Percentiles rank a stretch among this genome's conserved stretches.
These are phyloP conservation scores for Aquilaria malaccensis DNA, from an alignment of 345 rosid genomes.

Conservation along the genomic window DNA sequence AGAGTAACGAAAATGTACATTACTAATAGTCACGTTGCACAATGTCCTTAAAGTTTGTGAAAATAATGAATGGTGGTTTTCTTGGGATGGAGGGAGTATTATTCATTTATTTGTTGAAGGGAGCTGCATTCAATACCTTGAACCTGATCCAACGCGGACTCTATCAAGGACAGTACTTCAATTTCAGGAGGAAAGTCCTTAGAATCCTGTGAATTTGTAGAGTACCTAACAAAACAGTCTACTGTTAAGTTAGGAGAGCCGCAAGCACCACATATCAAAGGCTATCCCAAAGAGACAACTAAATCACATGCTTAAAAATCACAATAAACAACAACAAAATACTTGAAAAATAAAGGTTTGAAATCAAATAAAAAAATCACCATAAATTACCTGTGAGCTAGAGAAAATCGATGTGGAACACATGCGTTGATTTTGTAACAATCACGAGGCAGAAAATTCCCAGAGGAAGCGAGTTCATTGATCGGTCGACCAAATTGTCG, in stretches of 20 bases:
- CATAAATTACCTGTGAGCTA: slow-evolving; percentile 29
- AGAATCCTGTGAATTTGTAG: slow-evolving; percentile 37
- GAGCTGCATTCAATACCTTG: slow-evolving; percentile 37
- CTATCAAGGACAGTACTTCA: slow-evolving; percentile 39
- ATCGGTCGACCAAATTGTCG: slow-evolving; percentile 12
- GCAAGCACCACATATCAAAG: slow-evolving; percentile 2
- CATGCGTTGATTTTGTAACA: slow-evolving; percentile 7
- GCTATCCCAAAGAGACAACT: not conserved
- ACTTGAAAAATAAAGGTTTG: not conserved
- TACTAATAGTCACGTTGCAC: too few relatives aligned
- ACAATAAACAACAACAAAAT: not conserved
- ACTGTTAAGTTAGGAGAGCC: slow-evolving; percentile 32
- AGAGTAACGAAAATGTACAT: not conserved
- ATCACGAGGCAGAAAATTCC: slow-evolving; percentile 16
- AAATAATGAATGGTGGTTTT: too few relatives aligned
- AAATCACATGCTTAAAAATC: not conserved
- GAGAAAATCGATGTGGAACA: slow-evolving; percentile 15
- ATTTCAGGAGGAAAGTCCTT: slow-evolving; percentile 22
- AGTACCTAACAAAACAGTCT: slow-evolving; percentile 44
- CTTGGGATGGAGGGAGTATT: too few relatives aligned
- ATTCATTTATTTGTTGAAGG: not conserved
- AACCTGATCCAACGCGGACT: slow-evolving; percentile 36
- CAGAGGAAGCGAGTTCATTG: slow-evolving; percentile 14
- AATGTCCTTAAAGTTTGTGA: too few relatives aligned
- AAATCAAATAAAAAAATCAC: not conserved